A percentile compares a stretch with the other conserved stretches of the same genome.
phyloP scores from a whole-genome alignment of 352 stramenopile genomes.

The Detonula confervacea region DNA sequence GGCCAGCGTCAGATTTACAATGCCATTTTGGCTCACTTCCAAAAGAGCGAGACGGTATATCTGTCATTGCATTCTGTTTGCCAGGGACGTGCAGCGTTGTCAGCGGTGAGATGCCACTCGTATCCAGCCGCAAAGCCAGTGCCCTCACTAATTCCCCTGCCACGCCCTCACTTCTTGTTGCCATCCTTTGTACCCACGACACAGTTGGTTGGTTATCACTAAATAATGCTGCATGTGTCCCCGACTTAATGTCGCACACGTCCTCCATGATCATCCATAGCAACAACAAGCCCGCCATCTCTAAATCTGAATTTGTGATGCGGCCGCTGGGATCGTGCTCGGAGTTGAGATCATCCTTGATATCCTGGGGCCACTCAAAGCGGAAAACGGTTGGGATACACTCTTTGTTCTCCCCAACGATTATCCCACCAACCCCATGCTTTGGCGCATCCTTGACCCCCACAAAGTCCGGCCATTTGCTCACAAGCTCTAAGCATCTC shows the following conservation, averaged over 20 bases:
- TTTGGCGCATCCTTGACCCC: constrained; percentile 35
- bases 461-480: constrained; percentile 24
- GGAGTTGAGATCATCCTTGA: constrained; percentile 1
- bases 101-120: too few species aligned
- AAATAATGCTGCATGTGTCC: neutral
- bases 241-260: neutral
- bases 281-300: constrained; percentile 31
- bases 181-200: neutral
- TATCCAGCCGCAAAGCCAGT: too few species aligned
- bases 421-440: constrained; percentile 20
- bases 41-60: too few species aligned
- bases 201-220: constrained; percentile 28
- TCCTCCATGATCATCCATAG: constrained; percentile 39
- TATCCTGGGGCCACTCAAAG: constrained; percentile 23
- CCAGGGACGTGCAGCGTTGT: too few species aligned
- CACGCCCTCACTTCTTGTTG: neutral
- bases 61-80: too few species aligned
- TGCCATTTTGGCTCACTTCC: too few species aligned
- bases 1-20: too few species aligned
- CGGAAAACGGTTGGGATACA: constrained; percentile 27
- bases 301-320: constrained; percentile 53
- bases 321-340: neutral
- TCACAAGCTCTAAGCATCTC: neutral
- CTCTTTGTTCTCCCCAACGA: constrained; percentile 10
- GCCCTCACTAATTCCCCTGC: neutral